Conservation (phyloP, 176 grass and related monocot genomes). For the Oropetium thomaeum region DNA sequence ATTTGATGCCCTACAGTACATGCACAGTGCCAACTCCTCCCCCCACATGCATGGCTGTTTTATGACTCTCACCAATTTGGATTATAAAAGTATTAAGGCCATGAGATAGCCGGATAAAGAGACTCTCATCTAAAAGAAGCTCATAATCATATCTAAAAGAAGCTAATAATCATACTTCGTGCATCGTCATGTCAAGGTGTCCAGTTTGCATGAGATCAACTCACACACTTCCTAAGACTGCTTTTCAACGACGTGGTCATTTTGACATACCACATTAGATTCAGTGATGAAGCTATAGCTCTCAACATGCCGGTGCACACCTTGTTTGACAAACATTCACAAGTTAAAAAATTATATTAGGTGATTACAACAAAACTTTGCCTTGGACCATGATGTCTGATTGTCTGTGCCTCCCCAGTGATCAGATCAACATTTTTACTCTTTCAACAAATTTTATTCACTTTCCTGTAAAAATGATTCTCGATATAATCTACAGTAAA, state of each 20-base stretch:
- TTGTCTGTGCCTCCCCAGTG: too few species aligned
- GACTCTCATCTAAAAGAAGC: background rate
- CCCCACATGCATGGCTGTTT: background rate
- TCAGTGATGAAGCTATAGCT: too few species aligned
- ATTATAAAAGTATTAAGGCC: background rate
- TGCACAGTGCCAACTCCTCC: background rate
- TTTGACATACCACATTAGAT: background rate
- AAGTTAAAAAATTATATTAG: too few species aligned
- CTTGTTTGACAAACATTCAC: too few species aligned
- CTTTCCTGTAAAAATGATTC: too few species aligned
- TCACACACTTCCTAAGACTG: too few species aligned
- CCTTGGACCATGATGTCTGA: too few species aligned
- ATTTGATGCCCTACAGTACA: background rate
- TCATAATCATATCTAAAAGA: background rate
- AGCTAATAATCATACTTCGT: background rate
- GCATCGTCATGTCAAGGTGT: background rate
- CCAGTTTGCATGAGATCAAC: background rate
- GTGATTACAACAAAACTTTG: too few species aligned
- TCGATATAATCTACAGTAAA: too few species aligned
- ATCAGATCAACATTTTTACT: too few species aligned
- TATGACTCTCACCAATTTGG: background rate
- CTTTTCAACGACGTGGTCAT: background rate
- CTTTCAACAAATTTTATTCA: too few species aligned
- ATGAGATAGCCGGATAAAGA: background rate
- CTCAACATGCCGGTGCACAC: too few species aligned